These are phyloP conservation scores for Fusarium caatingaense DNA, from an alignment of 2,329 filamentous ascomycete species.

Conservation along the genomic window DNA sequence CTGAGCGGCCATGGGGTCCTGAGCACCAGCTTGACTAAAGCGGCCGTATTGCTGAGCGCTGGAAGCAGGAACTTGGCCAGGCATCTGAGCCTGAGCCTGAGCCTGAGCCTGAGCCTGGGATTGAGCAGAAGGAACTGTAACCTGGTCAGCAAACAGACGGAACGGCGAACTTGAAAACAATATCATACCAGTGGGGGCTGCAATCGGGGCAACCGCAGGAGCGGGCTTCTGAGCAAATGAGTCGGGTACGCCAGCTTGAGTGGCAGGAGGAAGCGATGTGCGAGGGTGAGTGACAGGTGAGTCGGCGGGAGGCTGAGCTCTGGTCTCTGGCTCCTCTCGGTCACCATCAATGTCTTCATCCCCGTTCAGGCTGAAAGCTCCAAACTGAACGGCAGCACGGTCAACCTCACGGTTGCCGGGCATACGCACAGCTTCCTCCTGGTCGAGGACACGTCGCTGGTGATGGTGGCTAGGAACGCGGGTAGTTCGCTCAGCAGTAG, in stretches of 20 bases:
- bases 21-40: constrained; percentile 71
- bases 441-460: constrained; percentile 87
- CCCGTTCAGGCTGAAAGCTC: constrained; percentile 90
- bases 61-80: constrained; percentile 63
- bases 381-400: constrained; percentile 93
- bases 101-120: constrained; percentile 60
- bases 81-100: constrained; percentile 29
- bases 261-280: constrained; percentile 83
- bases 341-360: constrained; percentile 93
- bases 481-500: constrained; percentile 69
- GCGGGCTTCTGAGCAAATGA: constrained; percentile 67
- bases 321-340: constrained; percentile 93
- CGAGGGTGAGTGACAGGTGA: constrained; percentile 88
- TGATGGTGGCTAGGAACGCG: constrained; percentile 77
- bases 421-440: constrained; percentile 98
- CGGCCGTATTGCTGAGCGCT: constrained; percentile 76
- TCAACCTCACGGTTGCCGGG: constrained; percentile 96
- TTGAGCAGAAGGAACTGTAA: constrained; percentile 35
- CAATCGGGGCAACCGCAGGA: constrained; percentile 56
- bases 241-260: constrained; percentile 67
- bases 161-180: background rate
- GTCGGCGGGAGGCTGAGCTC: constrained; percentile 91
- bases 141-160: constrained; percentile 20
- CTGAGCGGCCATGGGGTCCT: constrained; percentile 71
- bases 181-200: constrained; percentile 50